phyloP scores from a whole-genome alignment of 805 yeast genomes.

The Hanseniaspora valbyensis region DNA sequence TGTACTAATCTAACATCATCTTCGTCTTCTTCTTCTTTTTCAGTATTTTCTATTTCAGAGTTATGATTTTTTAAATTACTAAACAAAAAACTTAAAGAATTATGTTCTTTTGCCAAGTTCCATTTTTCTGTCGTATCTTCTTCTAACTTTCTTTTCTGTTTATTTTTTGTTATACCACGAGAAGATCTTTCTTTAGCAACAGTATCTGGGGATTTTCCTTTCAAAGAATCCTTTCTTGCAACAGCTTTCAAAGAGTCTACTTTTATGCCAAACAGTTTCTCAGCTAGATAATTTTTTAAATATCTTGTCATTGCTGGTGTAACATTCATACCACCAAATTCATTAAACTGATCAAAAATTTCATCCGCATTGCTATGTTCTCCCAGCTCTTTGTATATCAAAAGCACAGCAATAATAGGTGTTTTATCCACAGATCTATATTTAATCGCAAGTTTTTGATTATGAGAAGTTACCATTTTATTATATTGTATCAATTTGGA shows the following conservation, averaged over 20 bases:
- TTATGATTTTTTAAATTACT: neutral
- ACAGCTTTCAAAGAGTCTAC: neutral
- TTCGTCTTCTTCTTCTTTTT: neutral
- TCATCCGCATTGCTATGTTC: neutral
- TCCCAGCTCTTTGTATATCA: neutral
- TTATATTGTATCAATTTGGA: slow-evolving; percentile 3
- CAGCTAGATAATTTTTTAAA: neutral
- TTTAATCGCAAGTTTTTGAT: neutral
- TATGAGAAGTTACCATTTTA: neutral
- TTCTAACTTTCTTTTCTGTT: neutral
- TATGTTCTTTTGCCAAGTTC: neutral
- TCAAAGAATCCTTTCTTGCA: slow-evolving; percentile 1
- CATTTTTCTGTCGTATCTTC: neutral
- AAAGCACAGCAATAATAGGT: neutral
- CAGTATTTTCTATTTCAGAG: neutral
- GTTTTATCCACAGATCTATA: slow-evolving; percentile 6
- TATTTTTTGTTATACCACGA: neutral
- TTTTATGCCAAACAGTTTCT: slow-evolving; percentile 5
- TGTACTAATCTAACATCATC: no score
- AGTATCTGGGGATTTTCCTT: neutral
- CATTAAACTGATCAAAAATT: neutral
- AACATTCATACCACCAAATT: neutral
- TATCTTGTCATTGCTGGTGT: neutral
- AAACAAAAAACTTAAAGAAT: neutral
- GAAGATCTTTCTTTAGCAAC: neutral